These are phyloP conservation scores for Phialophora macrospora DNA, from an alignment of 2,329 filamentous ascomycete genomes.

Conservation along the genomic window DNA sequence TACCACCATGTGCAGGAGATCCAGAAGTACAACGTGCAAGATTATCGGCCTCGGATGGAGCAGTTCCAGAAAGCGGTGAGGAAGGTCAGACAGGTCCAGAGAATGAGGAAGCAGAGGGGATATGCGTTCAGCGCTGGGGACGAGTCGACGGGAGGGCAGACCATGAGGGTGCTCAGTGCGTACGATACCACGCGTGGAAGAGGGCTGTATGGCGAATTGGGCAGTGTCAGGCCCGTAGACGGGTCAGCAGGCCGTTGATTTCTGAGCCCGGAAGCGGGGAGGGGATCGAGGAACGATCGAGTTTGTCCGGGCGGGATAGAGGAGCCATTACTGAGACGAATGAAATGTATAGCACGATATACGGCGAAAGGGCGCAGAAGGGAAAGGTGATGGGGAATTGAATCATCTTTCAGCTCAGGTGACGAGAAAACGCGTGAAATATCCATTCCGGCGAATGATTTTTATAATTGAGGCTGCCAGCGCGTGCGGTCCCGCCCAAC, in stretches of 20 bases:
- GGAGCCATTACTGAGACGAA: background rate
- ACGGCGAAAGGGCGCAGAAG: constrained; percentile 2
- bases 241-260: background rate
- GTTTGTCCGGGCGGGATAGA: background rate
- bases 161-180: constrained; percentile 91
- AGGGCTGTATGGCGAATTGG: constrained; percentile 95
- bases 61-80: constrained; percentile 99
- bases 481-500: too few species aligned
- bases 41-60: constrained; percentile 98
- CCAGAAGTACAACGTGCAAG: constrained; percentile 99
- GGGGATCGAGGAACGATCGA: background rate
- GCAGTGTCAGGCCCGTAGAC: constrained; percentile 49
- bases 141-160: constrained; percentile 66
- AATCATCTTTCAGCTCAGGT: background rate
- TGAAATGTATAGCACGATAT: constrained; percentile 22
- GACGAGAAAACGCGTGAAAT: background rate
- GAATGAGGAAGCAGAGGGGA: constrained; percentile 98
- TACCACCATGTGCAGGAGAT: constrained; percentile 99
- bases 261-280: background rate
- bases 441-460: background rate
- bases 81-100: constrained; percentile 96
- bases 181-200: constrained; percentile 95
- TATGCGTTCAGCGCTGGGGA: constrained; percentile 98
- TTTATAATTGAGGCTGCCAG: background rate
- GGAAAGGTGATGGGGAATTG: background rate